Percentiles rank a stretch among this genome's conserved stretches.
Evolutionary conservation across 495 filamentous ascomycete species (phyloP).

Genomic region (Trichoderma gamsii): DNA sequence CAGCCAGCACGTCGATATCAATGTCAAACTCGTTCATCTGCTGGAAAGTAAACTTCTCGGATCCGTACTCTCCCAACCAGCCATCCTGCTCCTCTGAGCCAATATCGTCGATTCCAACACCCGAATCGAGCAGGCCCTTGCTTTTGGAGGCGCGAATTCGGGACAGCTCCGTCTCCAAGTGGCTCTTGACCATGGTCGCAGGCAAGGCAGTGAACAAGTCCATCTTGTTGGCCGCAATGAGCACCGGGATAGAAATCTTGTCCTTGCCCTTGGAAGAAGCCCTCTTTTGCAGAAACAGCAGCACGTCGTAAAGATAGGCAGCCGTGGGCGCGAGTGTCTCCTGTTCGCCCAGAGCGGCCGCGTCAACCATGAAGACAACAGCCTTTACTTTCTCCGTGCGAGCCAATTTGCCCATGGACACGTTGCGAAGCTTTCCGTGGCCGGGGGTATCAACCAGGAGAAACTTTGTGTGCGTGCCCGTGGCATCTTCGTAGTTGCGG

Average conservation of each 20-base stretch:
- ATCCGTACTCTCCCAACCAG: slow-evolving; percentile 73
- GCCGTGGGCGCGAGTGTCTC: slow-evolving; percentile 35
- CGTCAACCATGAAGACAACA: slow-evolving; percentile 84
- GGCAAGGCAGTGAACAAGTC: slow-evolving; percentile 93
- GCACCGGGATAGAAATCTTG: slow-evolving; percentile 61
- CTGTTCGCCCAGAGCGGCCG: slow-evolving; percentile 58
- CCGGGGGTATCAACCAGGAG: slow-evolving; percentile 78
- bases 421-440: slow-evolving; percentile 76
- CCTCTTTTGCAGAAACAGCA: slow-evolving; percentile 74
- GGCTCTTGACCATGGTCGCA: slow-evolving; percentile 63
- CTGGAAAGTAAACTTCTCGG: slow-evolving; percentile 69
- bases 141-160: slow-evolving; percentile 69
- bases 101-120: slow-evolving; percentile 51
- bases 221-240: slow-evolving; percentile 89
- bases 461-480: slow-evolving; percentile 58
- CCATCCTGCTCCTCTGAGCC: slow-evolving; percentile 64
- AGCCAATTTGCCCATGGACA: slow-evolving; percentile 42
- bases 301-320: slow-evolving; percentile 73
- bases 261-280: slow-evolving; percentile 50
- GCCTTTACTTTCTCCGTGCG: slow-evolving; percentile 67
- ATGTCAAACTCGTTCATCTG: slow-evolving; percentile 79
- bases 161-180: slow-evolving; percentile 75
- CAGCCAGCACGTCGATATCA: slow-evolving; percentile 69
- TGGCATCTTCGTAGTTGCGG: slow-evolving; percentile 40
- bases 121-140: slow-evolving; percentile 75